Evolutionary conservation across 208 protist genomes (phyloP).

Genomic region (Acanthamoeba royreba): DNA sequence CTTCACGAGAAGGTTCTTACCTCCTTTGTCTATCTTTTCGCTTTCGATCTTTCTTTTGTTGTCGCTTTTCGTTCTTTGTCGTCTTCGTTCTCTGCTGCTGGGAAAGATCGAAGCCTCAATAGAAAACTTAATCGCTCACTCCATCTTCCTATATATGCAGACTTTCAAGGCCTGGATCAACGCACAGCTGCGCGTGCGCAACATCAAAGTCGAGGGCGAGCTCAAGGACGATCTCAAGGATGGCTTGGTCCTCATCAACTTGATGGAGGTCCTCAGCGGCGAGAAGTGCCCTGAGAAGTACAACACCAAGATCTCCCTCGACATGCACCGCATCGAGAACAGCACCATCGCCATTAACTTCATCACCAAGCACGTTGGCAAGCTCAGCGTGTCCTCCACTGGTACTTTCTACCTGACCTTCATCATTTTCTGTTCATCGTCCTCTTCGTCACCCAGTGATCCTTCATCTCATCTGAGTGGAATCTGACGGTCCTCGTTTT

Average conservation of each 20-base stretch:
- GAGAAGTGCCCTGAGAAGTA: neutral
- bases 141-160: no score
- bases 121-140: no score
- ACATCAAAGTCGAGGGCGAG: neutral
- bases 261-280: neutral
- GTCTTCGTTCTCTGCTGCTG: no score
- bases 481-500: no score
- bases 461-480: no score
- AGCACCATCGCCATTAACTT: neutral
- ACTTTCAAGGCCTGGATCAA: neutral
- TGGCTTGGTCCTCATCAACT: neutral
- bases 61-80: no score
- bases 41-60: no score
- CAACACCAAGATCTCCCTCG: neutral
- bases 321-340: neutral
- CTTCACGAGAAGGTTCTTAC: neutral
- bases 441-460: no score
- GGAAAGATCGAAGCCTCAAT: no score
- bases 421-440: neutral
- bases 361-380: neutral
- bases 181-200: neutral
- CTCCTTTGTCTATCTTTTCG: no score
- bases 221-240: neutral
- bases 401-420: neutral
- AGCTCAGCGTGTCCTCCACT: neutral